phyloP scores from a whole-genome alignment of 106 monocot genomes.

The Chionographis japonica region DNA sequence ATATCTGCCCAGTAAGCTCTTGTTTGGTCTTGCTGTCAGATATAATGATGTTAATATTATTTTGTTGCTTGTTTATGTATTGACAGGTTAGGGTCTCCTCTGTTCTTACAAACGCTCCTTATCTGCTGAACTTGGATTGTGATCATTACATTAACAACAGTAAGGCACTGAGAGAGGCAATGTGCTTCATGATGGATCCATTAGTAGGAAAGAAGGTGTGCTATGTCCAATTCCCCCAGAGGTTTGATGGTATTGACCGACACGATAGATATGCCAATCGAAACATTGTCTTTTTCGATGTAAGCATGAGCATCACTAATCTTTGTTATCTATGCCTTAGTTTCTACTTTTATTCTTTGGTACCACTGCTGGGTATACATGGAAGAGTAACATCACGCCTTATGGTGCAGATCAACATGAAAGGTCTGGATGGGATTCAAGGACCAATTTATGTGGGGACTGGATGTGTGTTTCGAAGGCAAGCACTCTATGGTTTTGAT shows the following conservation, averaged over 20 bases:
- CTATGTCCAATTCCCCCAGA: slow-evolving; percentile 75
- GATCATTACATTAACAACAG: slow-evolving; percentile 82
- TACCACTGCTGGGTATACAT: not conserved
- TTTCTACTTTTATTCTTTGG: not conserved
- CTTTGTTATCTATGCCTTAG: not conserved
- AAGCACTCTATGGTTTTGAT: slow-evolving; percentile 65
- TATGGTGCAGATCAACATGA: slow-evolving; percentile 81
- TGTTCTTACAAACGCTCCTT: slow-evolving; percentile 73
- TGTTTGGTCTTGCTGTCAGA: not conserved
- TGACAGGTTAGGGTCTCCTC: slow-evolving; percentile 69
- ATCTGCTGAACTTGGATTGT: slow-evolving; percentile 70
- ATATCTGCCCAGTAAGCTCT: too few relatives aligned
- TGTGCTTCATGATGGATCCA: slow-evolving; percentile 89
- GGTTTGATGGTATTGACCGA: slow-evolving; percentile 71
- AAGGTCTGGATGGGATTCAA: slow-evolving; percentile 92
- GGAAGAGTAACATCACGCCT: not conserved
- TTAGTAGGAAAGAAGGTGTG: slow-evolving; percentile 57
- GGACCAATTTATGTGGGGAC: slow-evolving; percentile 91
- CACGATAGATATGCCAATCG: slow-evolving; percentile 76
- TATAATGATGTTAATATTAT: not conserved
- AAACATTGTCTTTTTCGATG: slow-evolving; percentile 74
- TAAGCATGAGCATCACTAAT: slow-evolving; percentile 23
- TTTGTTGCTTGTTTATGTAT: not conserved
- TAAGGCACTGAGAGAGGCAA: slow-evolving; percentile 63
- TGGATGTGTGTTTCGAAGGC: slow-evolving; percentile 73